These are phyloP conservation scores for Suillus hirtellus DNA, from an alignment of 768 basidiomycete genomes.

Conservation along the genomic window DNA sequence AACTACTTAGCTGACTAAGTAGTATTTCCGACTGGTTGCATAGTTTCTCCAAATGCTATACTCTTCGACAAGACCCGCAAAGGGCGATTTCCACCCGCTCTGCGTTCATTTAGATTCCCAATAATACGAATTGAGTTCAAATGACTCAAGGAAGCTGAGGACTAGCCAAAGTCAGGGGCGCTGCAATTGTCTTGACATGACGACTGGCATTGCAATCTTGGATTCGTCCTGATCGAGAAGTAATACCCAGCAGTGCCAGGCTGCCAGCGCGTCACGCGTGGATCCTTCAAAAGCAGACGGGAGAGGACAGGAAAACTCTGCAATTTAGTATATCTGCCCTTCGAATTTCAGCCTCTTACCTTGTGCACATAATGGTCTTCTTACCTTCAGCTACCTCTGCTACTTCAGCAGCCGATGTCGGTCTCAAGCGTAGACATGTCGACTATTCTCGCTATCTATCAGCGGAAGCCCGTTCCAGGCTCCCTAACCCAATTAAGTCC, in stretches of 20 bases:
- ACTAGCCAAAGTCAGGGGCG: background rate
- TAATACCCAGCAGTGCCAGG: background rate
- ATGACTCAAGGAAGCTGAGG: constrained; percentile 1
- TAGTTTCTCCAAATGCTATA: background rate
- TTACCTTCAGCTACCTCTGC: constrained; percentile 17
- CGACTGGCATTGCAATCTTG: background rate
- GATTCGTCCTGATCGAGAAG: background rate
- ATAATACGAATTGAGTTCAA: background rate
- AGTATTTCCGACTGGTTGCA: background rate
- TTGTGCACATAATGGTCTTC: constrained; percentile 26
- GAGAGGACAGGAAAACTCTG: background rate
- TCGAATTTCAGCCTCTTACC: background rate
- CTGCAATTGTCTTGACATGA: background rate
- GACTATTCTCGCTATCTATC: constrained; percentile 37
- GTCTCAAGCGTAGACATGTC: constrained; percentile 28
- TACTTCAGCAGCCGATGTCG: constrained; percentile 14
- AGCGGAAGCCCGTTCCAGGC: constrained; percentile 33
- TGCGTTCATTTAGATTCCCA: background rate
- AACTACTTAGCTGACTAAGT: background rate
- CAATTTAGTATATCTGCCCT: background rate
- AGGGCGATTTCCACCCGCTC: background rate
- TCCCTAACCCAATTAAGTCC: constrained; percentile 38
- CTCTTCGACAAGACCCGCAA: background rate
- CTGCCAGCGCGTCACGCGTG: background rate
- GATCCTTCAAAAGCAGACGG: constrained; percentile 4